Conservation (phyloP, 495 filamentous ascomycete species). For the Aspergillus biplanus region DNA sequence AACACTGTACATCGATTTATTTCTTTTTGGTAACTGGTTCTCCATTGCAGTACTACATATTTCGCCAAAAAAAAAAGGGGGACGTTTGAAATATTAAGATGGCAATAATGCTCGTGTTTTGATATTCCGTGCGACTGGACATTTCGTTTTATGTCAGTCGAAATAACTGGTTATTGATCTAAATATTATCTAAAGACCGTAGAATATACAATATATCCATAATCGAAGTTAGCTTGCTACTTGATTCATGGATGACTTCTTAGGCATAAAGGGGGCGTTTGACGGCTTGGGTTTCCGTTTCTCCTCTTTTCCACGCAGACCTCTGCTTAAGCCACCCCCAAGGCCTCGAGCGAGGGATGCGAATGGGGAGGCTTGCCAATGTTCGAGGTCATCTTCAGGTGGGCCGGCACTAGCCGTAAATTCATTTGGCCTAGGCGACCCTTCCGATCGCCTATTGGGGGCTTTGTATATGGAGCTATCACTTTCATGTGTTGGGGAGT, state of each 20-base stretch:
- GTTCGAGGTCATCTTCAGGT: constrained; percentile 40
- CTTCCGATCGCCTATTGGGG: constrained; percentile 19
- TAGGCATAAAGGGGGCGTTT: constrained; percentile 25
- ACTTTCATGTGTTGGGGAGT: constrained; percentile 28
- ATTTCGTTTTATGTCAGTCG: background rate
- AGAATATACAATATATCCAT: background rate
- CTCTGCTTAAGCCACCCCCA: constrained; percentile 48
- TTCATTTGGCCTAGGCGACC: constrained; percentile 12
- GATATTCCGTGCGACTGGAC: too few species aligned
- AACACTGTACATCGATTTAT: background rate
- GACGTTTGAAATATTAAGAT: background rate
- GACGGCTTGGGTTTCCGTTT: constrained; percentile 25
- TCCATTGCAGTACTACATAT: too few species aligned
- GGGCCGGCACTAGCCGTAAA: constrained; percentile 26
- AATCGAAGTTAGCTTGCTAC: constrained; percentile 21
- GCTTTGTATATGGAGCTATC: constrained; percentile 32
- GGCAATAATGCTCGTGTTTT: too few species aligned
- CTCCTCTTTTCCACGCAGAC: constrained; percentile 39
- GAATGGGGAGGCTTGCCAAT: constrained; percentile 51
- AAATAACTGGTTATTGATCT: background rate
- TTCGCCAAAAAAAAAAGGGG: background rate
- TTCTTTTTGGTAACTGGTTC: too few species aligned
- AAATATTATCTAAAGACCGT: background rate
- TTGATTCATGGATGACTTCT: constrained; percentile 31
- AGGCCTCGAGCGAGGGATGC: constrained; percentile 51